These are phyloP conservation scores for Eurotiales sp. DNA, from an alignment of 2,329 filamentous ascomycete genomes.

Conservation along the genomic window DNA sequence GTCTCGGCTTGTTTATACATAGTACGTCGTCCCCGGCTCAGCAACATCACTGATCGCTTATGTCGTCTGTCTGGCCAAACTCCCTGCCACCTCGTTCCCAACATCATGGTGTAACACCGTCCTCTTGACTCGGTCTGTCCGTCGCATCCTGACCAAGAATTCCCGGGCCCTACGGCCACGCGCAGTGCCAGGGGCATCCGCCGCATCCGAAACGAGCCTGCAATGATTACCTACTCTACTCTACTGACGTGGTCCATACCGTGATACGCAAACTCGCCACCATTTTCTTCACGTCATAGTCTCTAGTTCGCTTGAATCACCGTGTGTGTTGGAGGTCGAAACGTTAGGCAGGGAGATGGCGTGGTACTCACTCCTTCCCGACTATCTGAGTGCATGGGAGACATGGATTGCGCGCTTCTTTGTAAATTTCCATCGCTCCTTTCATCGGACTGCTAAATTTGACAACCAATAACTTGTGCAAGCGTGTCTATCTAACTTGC, in stretches of 20 bases:
- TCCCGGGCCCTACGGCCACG: background rate
- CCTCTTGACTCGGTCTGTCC: background rate
- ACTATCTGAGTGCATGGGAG: conserved; percentile 55
- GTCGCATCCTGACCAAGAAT: background rate
- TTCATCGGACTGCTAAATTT: too few relatives aligned
- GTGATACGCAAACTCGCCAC: background rate
- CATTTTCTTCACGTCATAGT: background rate
- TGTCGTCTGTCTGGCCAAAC: too few relatives aligned
- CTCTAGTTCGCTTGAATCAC: background rate
- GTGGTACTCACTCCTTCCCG: conserved; percentile 62
- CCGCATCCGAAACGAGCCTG: background rate
- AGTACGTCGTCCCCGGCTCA: too few relatives aligned
- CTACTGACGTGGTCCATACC: background rate
- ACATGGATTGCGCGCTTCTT: conserved; percentile 61
- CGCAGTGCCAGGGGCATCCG: background rate
- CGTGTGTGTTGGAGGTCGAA: background rate
- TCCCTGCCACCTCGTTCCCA: background rate
- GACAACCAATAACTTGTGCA: too few relatives aligned
- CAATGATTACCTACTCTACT: background rate
- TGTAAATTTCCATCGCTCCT: conserved; percentile 42
- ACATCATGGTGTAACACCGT: background rate
- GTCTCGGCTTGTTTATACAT: too few relatives aligned
- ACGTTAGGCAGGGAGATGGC: conserved; percentile 46
- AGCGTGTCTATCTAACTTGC: conserved; percentile 2
- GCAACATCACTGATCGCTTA: too few relatives aligned